Evolutionary conservation across 164 flowering plant species (phyloP), one percentile per base, ranked within the genome.

Genomic region (Taxillus chinensis): DNA sequence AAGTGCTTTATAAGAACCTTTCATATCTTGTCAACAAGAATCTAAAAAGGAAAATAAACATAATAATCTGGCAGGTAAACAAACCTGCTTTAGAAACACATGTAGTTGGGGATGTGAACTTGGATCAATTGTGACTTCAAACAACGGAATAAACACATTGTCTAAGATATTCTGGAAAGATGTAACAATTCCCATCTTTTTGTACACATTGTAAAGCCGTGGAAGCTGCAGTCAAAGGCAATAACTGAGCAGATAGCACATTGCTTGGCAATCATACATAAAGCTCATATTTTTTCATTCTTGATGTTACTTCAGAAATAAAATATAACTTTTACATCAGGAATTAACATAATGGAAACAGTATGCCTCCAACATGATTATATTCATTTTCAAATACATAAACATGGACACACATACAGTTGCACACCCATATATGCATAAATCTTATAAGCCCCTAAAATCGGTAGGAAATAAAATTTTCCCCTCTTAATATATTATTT

Each of bases 81-180:
- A 37, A 58, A 82, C 89, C 85, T 79, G 79, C 74, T 60, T 75
- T 43, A 84, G 71, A 70, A 84, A 82, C 41, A 84, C 60, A 73
- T 84, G 83, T n/a, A 84, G 73, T 41, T 84, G 86, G 59, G 89
- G 89, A 77, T 84, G 86, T 46, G 89, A 82, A 54, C 58, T 71
- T 40, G 86, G 89, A 80, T 82, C 72, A 54, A 81, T 61, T 43
- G 90, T 71, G 55, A 73, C 90, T 70, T 85, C 90, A 70, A 85
- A 82, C 17, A 85, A 74, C 39, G 84, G 84, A 69, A 78, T 71
- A 65, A 80, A 83, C 41, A 83, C 73, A 64, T 83, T 81, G 63
- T 84, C 86, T 12, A 84, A 52, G 61, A 84, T 82, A 60, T 80
- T 82, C 75, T 84, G 89, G 62, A 84, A 82, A 17, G 84, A 82